Evolutionary conservation across 176 grass and related monocot genomes (phyloP), one percentile per base, ranked within the genome.

Genomic region (Phoenix roebelenii): DNA sequence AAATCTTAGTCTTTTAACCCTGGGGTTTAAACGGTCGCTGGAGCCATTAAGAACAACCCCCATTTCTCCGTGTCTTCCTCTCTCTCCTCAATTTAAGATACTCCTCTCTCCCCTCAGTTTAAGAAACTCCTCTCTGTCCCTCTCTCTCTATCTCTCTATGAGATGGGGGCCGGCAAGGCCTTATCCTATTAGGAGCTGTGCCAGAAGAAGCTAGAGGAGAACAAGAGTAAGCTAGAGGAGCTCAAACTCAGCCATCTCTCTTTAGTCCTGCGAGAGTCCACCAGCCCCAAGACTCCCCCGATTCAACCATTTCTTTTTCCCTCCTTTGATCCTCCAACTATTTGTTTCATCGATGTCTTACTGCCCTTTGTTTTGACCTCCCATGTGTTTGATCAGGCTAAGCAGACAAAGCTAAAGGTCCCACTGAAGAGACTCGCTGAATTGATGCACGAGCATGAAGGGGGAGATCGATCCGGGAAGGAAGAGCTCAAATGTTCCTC

Each of bases 221-320:
- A 97, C 76, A 80, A 82, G 65, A 74, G 52, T 58, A 97, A 91
- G 79, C 55, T 97, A 5, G 76, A 85, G 18, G 83, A 97, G 83
- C 84, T 97, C 50, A 70, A 82, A n/a, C 78, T 97, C 16, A 66
- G 58, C 55, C 77, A 80, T 66, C 68, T 97, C 72, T 83, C 80
- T 49, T 74, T 76, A 23, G 68, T 78, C 68, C 69, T 91, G 49
- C 63, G 66, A 0, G 68, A 87, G 32, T 61, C 92, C 50, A 26
- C 51, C 50, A 10, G 69, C 17, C 55, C 84, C 17, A 91, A 88
- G 71, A 59, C 71, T 44, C 88, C 75, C 26, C 78, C 69, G 72
- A 84, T 97, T 48, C 69, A 26, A 20, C 64, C 80, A 77, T 51
- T 54, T 52, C n/a, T 7, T 18, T 61, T 3, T 35, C 39, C 2